A percentile compares a stretch with the other conserved stretches of the same genome.
Conservation (phyloP, 257 asterid species). For the Galeopsis tetrahit region DNA sequence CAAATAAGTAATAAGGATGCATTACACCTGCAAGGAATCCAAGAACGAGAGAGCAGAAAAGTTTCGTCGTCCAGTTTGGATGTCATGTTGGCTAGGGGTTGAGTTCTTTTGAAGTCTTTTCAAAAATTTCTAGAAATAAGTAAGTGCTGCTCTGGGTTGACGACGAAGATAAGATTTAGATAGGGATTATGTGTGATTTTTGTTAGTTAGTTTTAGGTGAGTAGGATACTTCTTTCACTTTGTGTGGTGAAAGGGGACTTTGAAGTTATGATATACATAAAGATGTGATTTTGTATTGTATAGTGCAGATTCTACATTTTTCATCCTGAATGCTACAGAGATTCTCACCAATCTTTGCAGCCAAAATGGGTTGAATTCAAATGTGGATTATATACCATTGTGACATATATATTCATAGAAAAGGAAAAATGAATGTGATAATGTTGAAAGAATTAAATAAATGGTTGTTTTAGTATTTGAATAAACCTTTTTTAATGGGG, state of each 20-base stretch:
- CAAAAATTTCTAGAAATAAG: constrained; percentile 14
- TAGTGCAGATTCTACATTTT: constrained; percentile 31
- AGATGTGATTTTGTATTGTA: constrained; percentile 39
- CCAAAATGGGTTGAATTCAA: neutral
- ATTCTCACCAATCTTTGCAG: neutral
- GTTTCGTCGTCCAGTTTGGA: constrained; percentile 56
- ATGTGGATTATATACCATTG: neutral
- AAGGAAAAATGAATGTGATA: neutral
- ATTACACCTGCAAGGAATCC: constrained; percentile 40
- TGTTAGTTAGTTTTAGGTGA: constrained; percentile 39
- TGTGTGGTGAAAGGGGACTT: constrained; percentile 26
- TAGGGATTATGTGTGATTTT: constrained; percentile 35
- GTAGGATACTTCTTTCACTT: constrained; percentile 26
- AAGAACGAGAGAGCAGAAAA: constrained; percentile 53
- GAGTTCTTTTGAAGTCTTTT: neutral
- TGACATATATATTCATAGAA: too few relatives aligned
- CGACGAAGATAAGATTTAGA: constrained; percentile 31
- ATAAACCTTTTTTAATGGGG: too few relatives aligned
- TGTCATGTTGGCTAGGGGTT: constrained; percentile 87
- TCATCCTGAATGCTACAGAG: neutral
- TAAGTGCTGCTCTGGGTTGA: constrained; percentile 23
- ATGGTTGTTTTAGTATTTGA: too few relatives aligned
- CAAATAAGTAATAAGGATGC: constrained; percentile 54
- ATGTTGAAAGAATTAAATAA: too few relatives aligned
- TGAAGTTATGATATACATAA: constrained; percentile 26